These are phyloP conservation scores for Pseudocercospora vitis DNA, from an alignment of 2,329 filamentous ascomycete species.

Conservation along the genomic window DNA sequence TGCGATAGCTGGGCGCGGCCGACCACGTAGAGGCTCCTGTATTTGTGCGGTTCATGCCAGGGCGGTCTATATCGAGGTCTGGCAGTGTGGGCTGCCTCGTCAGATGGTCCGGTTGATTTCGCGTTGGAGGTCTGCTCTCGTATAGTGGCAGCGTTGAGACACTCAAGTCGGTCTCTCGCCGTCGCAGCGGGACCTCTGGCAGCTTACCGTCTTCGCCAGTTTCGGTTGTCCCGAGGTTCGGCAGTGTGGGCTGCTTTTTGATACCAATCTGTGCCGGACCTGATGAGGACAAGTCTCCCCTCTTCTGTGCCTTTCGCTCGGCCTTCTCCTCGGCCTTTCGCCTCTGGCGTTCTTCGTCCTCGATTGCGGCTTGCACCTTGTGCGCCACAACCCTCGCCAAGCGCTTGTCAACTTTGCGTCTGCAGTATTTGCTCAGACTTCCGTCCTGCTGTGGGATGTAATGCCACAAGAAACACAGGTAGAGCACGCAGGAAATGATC, in stretches of 20 bases:
- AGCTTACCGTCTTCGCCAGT: slow-evolving; percentile 51
- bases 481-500: slow-evolving; percentile 73
- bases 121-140: slow-evolving; percentile 54
- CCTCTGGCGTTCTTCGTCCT: slow-evolving; percentile 65
- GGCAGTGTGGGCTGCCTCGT: slow-evolving; percentile 43
- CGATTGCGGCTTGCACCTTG: slow-evolving; percentile 86
- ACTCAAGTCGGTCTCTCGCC: slow-evolving; percentile 38
- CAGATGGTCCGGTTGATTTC: slow-evolving; percentile 42
- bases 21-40: slow-evolving; percentile 59
- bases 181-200: slow-evolving; percentile 37
- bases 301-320: slow-evolving; percentile 48
- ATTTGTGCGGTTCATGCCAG: slow-evolving; percentile 41
- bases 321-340: slow-evolving; percentile 56
- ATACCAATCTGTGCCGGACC: slow-evolving; percentile 15
- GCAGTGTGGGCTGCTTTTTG: slow-evolving; percentile 64
- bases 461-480: slow-evolving; percentile 86
- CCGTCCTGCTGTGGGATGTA: slow-evolving; percentile 83
- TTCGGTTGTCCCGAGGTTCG: slow-evolving; percentile 58
- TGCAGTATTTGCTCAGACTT: slow-evolving; percentile 79
- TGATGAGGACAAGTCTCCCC: slow-evolving; percentile 28
- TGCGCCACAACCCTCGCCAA: slow-evolving; percentile 79
- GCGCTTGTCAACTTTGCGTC: slow-evolving; percentile 84
- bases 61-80: slow-evolving; percentile 43
- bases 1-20: slow-evolving; percentile 57
- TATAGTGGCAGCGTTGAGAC: slow-evolving; percentile 49